Conservation (phyloP, 441 rosid species). For the Brassica hybrid region DNA sequence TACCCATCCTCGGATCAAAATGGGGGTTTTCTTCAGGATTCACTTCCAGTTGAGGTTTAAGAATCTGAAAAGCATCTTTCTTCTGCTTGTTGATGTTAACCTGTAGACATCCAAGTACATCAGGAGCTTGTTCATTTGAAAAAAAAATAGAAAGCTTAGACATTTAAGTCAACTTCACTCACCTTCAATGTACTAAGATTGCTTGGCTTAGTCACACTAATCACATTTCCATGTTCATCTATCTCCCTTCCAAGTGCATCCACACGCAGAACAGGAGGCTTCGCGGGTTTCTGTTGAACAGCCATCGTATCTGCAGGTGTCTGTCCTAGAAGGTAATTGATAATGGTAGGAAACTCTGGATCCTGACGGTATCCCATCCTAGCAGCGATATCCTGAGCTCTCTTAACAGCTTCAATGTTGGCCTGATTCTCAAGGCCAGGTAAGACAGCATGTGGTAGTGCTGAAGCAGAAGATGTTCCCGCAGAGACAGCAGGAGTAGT, state of each 20-base stretch:
- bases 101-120: constrained; percentile 49
- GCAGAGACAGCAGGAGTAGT: constrained; percentile 40
- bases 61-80: constrained; percentile 94
- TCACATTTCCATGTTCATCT: constrained; percentile 91
- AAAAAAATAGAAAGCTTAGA: background rate
- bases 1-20: constrained; percentile 85
- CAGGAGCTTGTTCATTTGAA: constrained; percentile 18
- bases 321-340: constrained; percentile 31
- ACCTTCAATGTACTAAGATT: constrained; percentile 97
- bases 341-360: constrained; percentile 37
- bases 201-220: constrained; percentile 83
- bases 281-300: constrained; percentile 77
- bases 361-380: constrained; percentile 86
- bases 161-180: constrained; percentile 19
- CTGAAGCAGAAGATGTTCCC: constrained; percentile 44
- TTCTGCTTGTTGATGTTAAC: constrained; percentile 97
- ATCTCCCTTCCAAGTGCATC: constrained; percentile 96
- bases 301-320: constrained; percentile 53
- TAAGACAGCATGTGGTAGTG: constrained; percentile 45
- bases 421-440: constrained; percentile 56
- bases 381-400: constrained; percentile 91
- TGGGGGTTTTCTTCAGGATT: constrained; percentile 83
- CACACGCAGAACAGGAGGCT: constrained; percentile 88
- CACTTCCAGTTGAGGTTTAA: constrained; percentile 87
- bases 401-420: constrained; percentile 78